phyloP scores from a whole-genome alignment of 225 moss, liverwort and hornwort species.

The Marchantia polymorpha region DNA sequence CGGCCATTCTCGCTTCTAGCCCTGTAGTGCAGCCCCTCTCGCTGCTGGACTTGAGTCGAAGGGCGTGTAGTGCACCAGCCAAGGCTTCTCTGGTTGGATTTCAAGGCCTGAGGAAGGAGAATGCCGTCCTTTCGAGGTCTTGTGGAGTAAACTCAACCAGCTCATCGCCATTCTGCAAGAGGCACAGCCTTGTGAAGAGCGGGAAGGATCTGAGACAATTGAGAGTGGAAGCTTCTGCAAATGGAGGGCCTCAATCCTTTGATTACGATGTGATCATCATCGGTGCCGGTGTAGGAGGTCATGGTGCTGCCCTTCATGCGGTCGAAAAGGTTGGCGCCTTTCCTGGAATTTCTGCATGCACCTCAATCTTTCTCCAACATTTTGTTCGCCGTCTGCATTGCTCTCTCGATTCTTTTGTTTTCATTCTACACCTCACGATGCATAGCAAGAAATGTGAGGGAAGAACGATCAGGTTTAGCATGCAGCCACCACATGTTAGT shows the following conservation, averaged over 20 bases:
- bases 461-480: neutral
- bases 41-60: slow-evolving; percentile 16
- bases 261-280: slow-evolving; percentile 98
- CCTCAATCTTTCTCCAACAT: neutral
- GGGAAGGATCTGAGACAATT: slow-evolving; percentile 19
- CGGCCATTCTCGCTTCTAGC: slow-evolving; percentile 41
- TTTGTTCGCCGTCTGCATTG: neutral
- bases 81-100: slow-evolving; percentile 24
- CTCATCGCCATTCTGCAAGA: slow-evolving; percentile 20
- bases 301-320: slow-evolving; percentile 94
- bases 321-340: slow-evolving; percentile 69
- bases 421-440: neutral
- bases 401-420: neutral
- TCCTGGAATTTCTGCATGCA: neutral
- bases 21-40: slow-evolving; percentile 16
- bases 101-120: slow-evolving; percentile 31
- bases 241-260: slow-evolving; percentile 67
- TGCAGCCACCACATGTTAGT: neutral
- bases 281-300: slow-evolving; percentile 95
- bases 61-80: neutral
- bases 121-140: slow-evolving; percentile 14
- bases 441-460: neutral
- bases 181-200: slow-evolving; percentile 5
- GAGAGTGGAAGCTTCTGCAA: slow-evolving; percentile 53
- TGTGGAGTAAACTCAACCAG: slow-evolving; percentile 24